phyloP scores from a whole-genome alignment of 805 yeast genomes.

The Teunomyces stri region DNA sequence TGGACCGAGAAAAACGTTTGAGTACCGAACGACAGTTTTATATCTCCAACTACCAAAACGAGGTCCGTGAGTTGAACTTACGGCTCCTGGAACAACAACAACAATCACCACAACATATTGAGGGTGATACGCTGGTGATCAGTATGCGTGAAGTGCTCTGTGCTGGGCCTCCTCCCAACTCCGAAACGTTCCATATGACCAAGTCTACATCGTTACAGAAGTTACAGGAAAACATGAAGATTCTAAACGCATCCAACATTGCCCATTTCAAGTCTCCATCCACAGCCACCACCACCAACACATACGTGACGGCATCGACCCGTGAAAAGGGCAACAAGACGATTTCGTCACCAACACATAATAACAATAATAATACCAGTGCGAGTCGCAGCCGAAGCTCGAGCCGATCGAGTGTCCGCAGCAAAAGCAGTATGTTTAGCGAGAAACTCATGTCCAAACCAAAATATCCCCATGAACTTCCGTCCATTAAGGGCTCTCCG shows the following conservation, averaged over 20 bases:
- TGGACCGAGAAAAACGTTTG: conserved; percentile 24
- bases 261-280: conserved; percentile 19
- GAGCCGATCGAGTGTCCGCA: conserved; percentile 5
- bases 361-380: neutral
- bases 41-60: conserved; percentile 31
- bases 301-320: conserved; percentile 5
- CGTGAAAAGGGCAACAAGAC: conserved; percentile 1
- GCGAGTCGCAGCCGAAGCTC: neutral
- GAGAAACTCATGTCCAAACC: neutral
- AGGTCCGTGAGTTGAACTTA: conserved; percentile 19
- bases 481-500: conserved; percentile 14
- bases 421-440: conserved; percentile 8
- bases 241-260: conserved; percentile 6
- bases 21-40: conserved; percentile 25
- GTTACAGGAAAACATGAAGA: conserved; percentile 22
- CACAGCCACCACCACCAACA: conserved; percentile 16
- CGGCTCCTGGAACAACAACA: conserved; percentile 5
- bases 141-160: conserved; percentile 24
- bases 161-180: conserved; percentile 22
- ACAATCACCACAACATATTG: conserved; percentile 2
- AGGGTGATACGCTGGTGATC: conserved; percentile 19
- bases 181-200: conserved; percentile 4
- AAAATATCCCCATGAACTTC: neutral
- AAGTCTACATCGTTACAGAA: conserved; percentile 30
- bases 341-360: conserved; percentile 4